Base-by-base conservation (phyloP, 805 yeast genomes). In the Sugiyamaella marilandica region DNA sequence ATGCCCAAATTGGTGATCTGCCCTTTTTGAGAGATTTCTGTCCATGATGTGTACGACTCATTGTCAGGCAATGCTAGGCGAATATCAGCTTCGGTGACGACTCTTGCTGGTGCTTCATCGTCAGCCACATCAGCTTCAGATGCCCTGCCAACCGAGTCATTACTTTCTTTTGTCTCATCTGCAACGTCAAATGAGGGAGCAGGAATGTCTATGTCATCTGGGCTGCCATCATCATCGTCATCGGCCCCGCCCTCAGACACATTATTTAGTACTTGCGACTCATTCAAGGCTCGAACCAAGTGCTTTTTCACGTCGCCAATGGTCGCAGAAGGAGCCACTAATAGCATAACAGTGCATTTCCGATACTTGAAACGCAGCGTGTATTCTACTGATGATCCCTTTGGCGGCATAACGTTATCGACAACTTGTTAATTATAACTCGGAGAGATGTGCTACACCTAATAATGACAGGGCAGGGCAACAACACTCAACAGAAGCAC, bases 371-470 rank as follows among this genome's bases (percentile, higher is more conserved):
- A 39, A 24, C 52, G 51, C 43, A 56, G 13, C 10, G 59, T 53
- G 29, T 53, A 19, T n/a, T 44, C 48, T 10, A 51, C 46, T 10
- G 36, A 11, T 19, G 52, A 11, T 37, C 45, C 41, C 31, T 16
- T 18, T 10, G 57, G 50, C 1, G 53, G 50, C 24, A 59, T 34
- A 10, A 63, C 60, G 11, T 61, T 63, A 3, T 57, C 59, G 9
- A 59, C 41, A 2, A n/a, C 59, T 61, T 2, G 54, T 62, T 18
- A 26, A 47, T 58, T 54, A 51, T 58, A 60, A 47, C 53, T 55
- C 31, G 54, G 37, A 43, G 55, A 61, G 51, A 56, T 62, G 7
- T 59, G 59, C n/a, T n/a, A n/a, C n/a, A n/a, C n/a, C n/a, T n/a
- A n/a, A n/a, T n/a, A n/a, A n/a, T n/a, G n/a, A n/a, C n/a, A n/a